These are phyloP conservation scores for Cinchona pubescens DNA, from an alignment of 257 asterid genomes.

Conservation along the genomic window DNA sequence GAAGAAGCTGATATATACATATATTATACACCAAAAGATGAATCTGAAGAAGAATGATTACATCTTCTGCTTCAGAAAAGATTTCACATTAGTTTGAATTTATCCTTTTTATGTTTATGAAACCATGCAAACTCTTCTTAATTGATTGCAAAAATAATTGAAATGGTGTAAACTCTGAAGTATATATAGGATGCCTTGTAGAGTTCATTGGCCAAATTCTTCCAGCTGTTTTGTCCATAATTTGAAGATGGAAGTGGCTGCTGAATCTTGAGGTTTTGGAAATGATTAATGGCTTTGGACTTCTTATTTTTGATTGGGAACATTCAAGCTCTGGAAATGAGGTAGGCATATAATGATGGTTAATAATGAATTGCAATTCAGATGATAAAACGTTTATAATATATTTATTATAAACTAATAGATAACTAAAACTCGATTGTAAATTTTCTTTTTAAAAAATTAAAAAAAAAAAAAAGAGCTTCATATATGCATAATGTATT, in stretches of 20 bases:
- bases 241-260: not conserved
- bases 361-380: no score
- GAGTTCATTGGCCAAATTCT: not conserved
- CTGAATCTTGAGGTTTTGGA: not conserved
- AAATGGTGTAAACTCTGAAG: not conserved
- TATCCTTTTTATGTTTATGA: not conserved
- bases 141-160: not conserved
- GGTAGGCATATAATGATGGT: no score
- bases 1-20: slow-evolving; percentile 21
- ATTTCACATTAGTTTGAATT: not conserved
- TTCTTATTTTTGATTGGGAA: not conserved
- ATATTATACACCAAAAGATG: slow-evolving; percentile 15
- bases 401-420: no score
- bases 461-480: no score
- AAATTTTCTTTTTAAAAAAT: no score
- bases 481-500: not conserved
- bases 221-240: not conserved
- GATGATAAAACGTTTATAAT: no score
- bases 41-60: slow-evolving; percentile 5
- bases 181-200: not conserved
- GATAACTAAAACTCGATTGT: no score
- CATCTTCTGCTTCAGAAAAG: not conserved
- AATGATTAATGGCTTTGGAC: not conserved
- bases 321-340: not conserved
- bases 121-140: not conserved